These are phyloP conservation scores for Prunella vulgaris DNA, from an alignment of 257 asterid genomes.

Conservation along the genomic window DNA sequence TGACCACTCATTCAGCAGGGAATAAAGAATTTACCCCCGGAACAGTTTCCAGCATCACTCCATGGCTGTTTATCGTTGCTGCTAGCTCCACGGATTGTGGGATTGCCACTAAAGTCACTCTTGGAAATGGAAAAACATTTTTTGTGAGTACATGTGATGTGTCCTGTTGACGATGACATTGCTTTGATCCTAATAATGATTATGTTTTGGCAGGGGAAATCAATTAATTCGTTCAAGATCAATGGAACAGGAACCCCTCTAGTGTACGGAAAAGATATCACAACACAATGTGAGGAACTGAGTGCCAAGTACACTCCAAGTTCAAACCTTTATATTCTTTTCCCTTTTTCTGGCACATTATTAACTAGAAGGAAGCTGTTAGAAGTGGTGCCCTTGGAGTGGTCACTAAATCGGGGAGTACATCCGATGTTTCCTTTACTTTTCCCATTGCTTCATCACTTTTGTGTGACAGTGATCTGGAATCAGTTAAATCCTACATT, in stretches of 20 bases:
- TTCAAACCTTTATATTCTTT: not conserved
- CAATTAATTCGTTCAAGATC: slow-evolving; percentile 28
- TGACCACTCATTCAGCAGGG: slow-evolving; percentile 40
- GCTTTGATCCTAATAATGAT: not conserved
- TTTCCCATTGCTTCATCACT: slow-evolving; percentile 24
- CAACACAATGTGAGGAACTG: slow-evolving; percentile 3
- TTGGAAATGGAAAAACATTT: slow-evolving; percentile 36
- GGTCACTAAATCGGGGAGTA: not conserved
- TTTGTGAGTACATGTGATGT: slow-evolving; percentile 13
- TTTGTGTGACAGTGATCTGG: not conserved
- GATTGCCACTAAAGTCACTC: slow-evolving; percentile 27
- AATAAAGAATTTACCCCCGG: slow-evolving; percentile 11
- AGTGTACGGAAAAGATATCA: slow-evolving; percentile 24
- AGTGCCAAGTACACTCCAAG: slow-evolving; percentile 18
- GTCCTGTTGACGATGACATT: not conserved
- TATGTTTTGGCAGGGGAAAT: slow-evolving; percentile 26
- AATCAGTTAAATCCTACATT: slow-evolving; percentile 2
- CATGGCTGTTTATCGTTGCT: slow-evolving; percentile 43
- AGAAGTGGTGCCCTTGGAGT: slow-evolving; percentile 25
- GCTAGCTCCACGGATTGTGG: slow-evolving; percentile 36
- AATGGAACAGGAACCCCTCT: slow-evolving; percentile 26
- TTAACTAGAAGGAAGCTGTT: not conserved
- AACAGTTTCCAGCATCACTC: slow-evolving; percentile 22
- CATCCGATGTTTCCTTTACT: slow-evolving; percentile 3
- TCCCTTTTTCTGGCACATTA: not conserved